These are phyloP conservation scores for Botrytis porri DNA, from an alignment of 2,329 filamentous ascomycete genomes.

Conservation along the genomic window DNA sequence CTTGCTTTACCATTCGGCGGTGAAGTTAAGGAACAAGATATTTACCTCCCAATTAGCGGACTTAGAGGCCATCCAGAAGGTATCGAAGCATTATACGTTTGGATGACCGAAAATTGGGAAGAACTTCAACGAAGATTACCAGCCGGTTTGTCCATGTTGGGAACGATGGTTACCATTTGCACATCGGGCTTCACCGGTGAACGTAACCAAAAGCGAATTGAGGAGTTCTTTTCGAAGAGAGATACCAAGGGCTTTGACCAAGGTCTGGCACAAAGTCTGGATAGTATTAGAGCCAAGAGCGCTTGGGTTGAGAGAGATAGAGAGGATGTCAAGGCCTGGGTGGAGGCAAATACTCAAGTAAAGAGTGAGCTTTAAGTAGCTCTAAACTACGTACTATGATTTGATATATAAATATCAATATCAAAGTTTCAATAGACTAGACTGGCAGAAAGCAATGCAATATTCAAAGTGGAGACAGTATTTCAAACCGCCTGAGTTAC, in stretches of 20 bases:
- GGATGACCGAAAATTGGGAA: conserved; percentile 89
- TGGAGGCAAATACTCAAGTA: conserved; percentile 53
- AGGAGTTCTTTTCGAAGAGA: conserved; percentile 77
- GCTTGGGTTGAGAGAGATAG: conserved; percentile 76
- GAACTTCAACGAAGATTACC: conserved; percentile 75
- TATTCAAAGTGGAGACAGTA: neutral
- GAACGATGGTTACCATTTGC: conserved; percentile 77
- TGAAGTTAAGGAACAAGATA: conserved; percentile 90
- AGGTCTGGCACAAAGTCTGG: conserved; percentile 83
- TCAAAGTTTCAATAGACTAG: neutral
- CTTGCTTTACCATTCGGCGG: conserved; percentile 71
- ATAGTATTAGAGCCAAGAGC: conserved; percentile 80
- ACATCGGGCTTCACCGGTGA: conserved; percentile 76
- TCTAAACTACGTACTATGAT: neutral
- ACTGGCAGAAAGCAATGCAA: neutral
- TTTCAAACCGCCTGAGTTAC: neutral
- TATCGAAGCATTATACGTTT: conserved; percentile 75
- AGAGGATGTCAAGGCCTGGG: conserved; percentile 71
- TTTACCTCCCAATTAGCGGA: conserved; percentile 82
- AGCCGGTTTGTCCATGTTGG: conserved; percentile 82
- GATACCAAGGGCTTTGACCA: conserved; percentile 87
- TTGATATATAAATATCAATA: neutral
- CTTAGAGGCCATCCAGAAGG: conserved; percentile 75
- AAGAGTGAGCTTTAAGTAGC: conserved; percentile 34
- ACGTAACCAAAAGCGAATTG: conserved; percentile 71